Evolutionary conservation across 2,329 filamentous ascomycete genomes (phyloP), one percentile per base, ranked within the genome.

Genomic region (Botryotinia narcissicola): DNA sequence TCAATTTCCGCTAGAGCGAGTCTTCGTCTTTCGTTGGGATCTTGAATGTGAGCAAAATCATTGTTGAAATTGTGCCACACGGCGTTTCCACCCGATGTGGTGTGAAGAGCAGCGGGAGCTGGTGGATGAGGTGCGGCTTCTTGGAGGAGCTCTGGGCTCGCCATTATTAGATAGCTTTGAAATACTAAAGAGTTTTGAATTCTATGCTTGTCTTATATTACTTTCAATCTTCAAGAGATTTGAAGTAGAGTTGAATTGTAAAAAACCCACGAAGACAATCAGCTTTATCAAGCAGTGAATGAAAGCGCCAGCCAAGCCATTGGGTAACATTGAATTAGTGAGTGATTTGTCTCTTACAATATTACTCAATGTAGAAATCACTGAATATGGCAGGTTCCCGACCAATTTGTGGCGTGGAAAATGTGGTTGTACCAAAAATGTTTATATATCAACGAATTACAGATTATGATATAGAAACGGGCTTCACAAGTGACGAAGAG

Each of bases 1-100:
- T 95, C 93, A 77, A 95, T 92, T 83, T 95, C 91, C 48, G 92
- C 91, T 70, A 96, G 91, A 51, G 93, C 93, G 44, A 93, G 89
- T 75, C 93, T 89, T 77, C 93, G 88, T 71, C 93, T 90, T 85
- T 95, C 92, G 76, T 93, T 93, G 76, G 92, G 88, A 80, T 95
- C 92, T 75, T 88, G 84, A 77, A 91, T 81, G 73, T 84, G 88
- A 69, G 86, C 86, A 76, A 91, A 93, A 82, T 93, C 90, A 80
- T 93, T 93, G 84, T 94, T 87, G 83, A 91, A 94, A 84, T 93
- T 93, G 84, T 91, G 90, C 84, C 91, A 93, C 75, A 91, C 91
- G 75, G 86, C 86, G 79, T 93, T 92, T 77, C 91, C 90, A 74
- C 91, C 91, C 0, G 85, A 79, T 2, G 90, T 92, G 75, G 76